phyloP scores from a whole-genome alignment of 1,284 basidiomycete genomes.

The Pascua guehoae region DNA sequence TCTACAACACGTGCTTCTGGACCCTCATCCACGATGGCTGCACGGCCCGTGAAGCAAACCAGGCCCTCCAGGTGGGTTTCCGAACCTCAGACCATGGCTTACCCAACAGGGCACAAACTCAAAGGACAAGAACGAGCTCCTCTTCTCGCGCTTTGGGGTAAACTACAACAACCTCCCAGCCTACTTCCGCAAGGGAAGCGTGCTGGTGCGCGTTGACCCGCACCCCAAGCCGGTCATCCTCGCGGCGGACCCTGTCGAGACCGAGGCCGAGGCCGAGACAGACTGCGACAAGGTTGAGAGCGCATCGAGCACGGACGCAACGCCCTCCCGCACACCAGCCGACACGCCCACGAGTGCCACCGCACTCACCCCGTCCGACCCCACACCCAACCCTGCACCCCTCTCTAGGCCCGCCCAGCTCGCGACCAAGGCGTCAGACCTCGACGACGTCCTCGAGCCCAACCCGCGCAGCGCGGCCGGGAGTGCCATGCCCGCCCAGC shows the following conservation, averaged over 20 bases:
- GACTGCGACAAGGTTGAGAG: not conserved
- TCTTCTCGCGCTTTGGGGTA: constrained; percentile 74
- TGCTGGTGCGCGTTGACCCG: constrained; percentile 60
- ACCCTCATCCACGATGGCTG: constrained; percentile 77
- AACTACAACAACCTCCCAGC: constrained; percentile 80
- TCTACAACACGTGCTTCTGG: constrained; percentile 97
- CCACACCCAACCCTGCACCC: too few relatives aligned
- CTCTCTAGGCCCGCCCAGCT: too few relatives aligned
- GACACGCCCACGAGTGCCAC: not conserved
- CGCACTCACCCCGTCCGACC: too few relatives aligned
- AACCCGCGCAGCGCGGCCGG: too few relatives aligned
- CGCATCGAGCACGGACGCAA: too few relatives aligned
- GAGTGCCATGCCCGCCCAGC: constrained; percentile 13
- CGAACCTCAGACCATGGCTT: constrained; percentile 47
- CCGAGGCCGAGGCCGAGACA: not conserved
- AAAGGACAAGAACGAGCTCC: constrained; percentile 83
- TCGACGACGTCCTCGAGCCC: too few relatives aligned
- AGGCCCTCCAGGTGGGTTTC: constrained; percentile 61
- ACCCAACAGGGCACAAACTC: constrained; percentile 72
- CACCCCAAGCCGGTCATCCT: constrained; percentile 5
- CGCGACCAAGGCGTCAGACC: too few relatives aligned
- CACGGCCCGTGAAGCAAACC: constrained; percentile 76
- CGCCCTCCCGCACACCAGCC: not conserved
- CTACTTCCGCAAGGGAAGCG: constrained; percentile 80
- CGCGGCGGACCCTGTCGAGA: constrained; percentile 4